Evolutionary conservation across 768 basidiomycete species (phyloP), one percentile per base, ranked within the genome.

Genomic region (Cyclocybe aegerita): DNA sequence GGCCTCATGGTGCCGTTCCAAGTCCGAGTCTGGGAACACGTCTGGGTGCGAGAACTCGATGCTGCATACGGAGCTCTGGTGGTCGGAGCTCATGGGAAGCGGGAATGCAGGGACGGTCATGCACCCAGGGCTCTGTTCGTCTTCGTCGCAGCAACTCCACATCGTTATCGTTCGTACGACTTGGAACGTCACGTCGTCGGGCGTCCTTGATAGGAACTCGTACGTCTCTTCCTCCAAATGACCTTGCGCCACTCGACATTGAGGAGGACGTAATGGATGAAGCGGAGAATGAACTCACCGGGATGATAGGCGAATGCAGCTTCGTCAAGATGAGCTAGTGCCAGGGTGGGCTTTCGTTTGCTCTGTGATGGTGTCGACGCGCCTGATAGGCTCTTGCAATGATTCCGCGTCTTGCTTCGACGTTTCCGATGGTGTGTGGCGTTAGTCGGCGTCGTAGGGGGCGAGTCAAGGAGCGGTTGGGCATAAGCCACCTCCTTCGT

Each of bases 131-230:
- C 70, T 71, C 58, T 58, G 58, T 48, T 69, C 70, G 31, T 75
- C 75, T 49, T 75, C 72, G 39, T 73, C 69, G 55, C 74, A 78
- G 56, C 76, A 78, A 42, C 67, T 76, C 76, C 76, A 78, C 72
- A 76, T 76, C 9, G 64, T 64, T 11, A 76, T 63, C 8, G 61
- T 69, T 36, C 66, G 68, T 17, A 69, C 59, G 9, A 65, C 66
- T 32, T 64, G 64, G 49, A 64, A 66, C 3, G 58, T 49, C 32
- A 57, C 63, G 11, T 69, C 69, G 29, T 70, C 66, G 9, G 70
- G 64, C 1, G 66, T 66, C n/a, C 63, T 56, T 16, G 71, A 70
- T 5, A 72, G 58, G 56, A 76, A 76, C 49, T 76, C 74, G 52
- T 71, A 76, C 2, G 67, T 57, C 42, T 72, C 68, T 32, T 70